Evolutionary conservation across 2,329 filamentous ascomycete genomes (phyloP).

Genomic region (Aspergillus sergii): DNA sequence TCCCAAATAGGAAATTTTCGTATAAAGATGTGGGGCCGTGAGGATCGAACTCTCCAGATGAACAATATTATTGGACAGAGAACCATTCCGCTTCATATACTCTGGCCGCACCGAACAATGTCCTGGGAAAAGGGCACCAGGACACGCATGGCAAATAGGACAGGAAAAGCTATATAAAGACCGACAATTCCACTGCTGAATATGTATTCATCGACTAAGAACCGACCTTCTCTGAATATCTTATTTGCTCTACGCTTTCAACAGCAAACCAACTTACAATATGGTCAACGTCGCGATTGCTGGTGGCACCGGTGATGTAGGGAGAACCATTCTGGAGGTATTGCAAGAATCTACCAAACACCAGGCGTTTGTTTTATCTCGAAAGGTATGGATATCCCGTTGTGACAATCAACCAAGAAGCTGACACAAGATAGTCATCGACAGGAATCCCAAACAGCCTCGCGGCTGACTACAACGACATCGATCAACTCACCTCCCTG

Average conservation of each 20-base stretch:
- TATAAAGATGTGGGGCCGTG: neutral
- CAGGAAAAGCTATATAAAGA: neutral
- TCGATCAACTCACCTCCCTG: slow-evolving; percentile 21
- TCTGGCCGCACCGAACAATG: neutral
- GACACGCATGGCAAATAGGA: neutral
- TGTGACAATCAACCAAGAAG: neutral
- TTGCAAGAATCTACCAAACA: neutral
- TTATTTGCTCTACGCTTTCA: neutral
- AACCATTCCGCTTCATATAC: neutral
- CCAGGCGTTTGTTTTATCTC: slow-evolving; percentile 8
- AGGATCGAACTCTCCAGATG: neutral
- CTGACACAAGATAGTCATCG: neutral
- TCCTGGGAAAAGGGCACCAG: neutral
- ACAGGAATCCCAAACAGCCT: neutral
- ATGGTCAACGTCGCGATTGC: slow-evolving; percentile 17
- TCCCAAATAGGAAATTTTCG: neutral
- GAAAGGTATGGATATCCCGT: neutral
- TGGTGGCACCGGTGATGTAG: slow-evolving; percentile 13
- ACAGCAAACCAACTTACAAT: neutral
- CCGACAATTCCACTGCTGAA: neutral
- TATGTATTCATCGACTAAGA: neutral
- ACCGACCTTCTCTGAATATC: neutral
- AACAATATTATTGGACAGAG: neutral
- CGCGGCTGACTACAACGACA: slow-evolving; percentile 29
- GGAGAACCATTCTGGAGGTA: slow-evolving; percentile 12